Evolutionary conservation across 192 early-diverging fungal species (phyloP), one percentile per base, ranked within the genome.

Genomic region (Linnemannia hyalina): DNA sequence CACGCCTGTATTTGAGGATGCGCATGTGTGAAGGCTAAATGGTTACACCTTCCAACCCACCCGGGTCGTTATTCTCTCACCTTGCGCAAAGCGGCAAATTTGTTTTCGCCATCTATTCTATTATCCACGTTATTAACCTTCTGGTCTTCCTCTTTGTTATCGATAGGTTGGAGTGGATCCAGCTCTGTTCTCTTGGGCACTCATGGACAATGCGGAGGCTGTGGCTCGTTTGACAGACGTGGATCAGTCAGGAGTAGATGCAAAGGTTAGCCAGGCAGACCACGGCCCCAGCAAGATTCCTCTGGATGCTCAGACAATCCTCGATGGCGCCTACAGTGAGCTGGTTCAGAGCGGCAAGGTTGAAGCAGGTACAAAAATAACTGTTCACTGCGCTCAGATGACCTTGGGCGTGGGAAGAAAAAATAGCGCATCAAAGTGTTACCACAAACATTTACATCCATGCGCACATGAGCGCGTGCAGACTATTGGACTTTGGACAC

Each of bases 181-280:
- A 46, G 92, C 92, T 6, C 75, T 89, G 23, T 93, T 93, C 76
- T 91, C 90, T 32, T 93, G 92, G 92, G 91, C 90, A 26, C 76
- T 93, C 47, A 93, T 93, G 92, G 88, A 93, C 55, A 93, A 93
- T 75, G 91, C 91, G 16, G 92, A 91, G 29, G 82, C 38, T 29
- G 87, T 89, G 36, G 91, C 91, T 8, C 84, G 84, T 15, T 40
- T 78, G 40, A 86, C 79, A 20, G 84, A 86, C 60, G 72, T 57
- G 35, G 80, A 78, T 77, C 63, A 63, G 4, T 71, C 80, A 2
- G 68, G 76, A 32, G 15, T 29, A 4, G 82, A 75, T 18, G n/a
- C 47, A 26, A 90, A 90, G 57, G 81, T 81, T 23, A 70, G 72
- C 18, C 65, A 54, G 22, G 57, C 80, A 47, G 52, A 18, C 4